Conservation (phyloP, 2,329 filamentous ascomycete genomes). For the Zasmidium cellare region DNA sequence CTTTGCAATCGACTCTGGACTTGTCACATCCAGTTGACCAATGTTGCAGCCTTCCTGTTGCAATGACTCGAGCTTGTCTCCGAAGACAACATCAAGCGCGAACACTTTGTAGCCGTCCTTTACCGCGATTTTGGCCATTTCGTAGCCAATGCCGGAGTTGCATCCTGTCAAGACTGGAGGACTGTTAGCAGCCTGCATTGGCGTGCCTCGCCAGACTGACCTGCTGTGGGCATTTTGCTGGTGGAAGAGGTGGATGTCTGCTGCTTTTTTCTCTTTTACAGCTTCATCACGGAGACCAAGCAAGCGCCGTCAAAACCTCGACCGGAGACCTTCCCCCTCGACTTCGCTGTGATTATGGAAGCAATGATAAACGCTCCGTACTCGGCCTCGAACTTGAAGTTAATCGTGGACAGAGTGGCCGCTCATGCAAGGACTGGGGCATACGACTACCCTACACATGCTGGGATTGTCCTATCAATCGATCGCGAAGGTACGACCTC, state of each 20-base stretch:
- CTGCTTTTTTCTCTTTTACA: too few species aligned
- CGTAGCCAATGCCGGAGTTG: conserved; percentile 7
- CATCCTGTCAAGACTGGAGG: conserved; percentile 3
- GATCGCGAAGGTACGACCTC: too few species aligned
- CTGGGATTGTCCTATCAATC: too few species aligned
- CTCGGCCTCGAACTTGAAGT: neutral
- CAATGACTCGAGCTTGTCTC: conserved; percentile 26
- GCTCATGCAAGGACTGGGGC: too few species aligned
- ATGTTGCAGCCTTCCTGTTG: conserved; percentile 22
- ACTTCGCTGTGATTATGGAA: neutral
- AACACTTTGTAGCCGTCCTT: conserved; percentile 4
- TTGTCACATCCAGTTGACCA: conserved; percentile 31
- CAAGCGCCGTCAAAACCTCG: too few species aligned
- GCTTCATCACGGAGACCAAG: too few species aligned
- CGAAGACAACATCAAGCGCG: conserved; percentile 16
- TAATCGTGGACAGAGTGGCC: neutral
- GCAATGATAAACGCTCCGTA: neutral
- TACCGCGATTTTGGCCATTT: conserved; percentile 5
- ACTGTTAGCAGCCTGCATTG: too few species aligned
- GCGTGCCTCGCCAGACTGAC: too few species aligned
- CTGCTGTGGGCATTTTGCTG: neutral
- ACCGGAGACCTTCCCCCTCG: too few species aligned
- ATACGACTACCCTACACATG: too few species aligned
- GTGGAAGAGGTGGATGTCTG: too few species aligned
- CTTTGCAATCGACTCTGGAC: conserved; percentile 28